Evolutionary conservation across 2,329 filamentous ascomycete species (phyloP), one percentile per base, ranked within the genome.

Genomic region (Fusarium sp.): DNA sequence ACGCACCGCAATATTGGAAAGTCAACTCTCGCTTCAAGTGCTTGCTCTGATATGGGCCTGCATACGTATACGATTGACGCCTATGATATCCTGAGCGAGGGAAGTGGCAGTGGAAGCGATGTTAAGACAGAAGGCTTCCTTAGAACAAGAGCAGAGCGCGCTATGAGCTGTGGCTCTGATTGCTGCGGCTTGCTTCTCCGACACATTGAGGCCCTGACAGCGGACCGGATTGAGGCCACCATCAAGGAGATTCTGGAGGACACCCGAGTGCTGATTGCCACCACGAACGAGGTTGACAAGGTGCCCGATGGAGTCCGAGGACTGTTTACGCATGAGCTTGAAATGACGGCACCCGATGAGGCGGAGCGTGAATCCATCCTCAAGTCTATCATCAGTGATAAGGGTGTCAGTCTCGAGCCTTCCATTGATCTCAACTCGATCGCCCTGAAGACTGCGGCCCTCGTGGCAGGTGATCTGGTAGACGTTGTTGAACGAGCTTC

Each of bases 1-100:
- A 97, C 94, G 3, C 96, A 99, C 82, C 91, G 96, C 52, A 94
- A 94, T 70, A 97, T 98, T 76, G 96, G 96, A 59, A 99, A 99
- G 82, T 88, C 93, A n/a, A 93, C 92, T 4, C 84, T 95, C 24
- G 94, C 94, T 0, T 88, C 87, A 2, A 89, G 90, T 50, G 95
- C 95, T 6, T 97, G 95, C 81, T 89, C 93, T 4, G 96, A 98
- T 78, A 92, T 98, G 71, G 96, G 96, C 5, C 87, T 98, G 18
- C 96, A 99, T 81, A 93, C 92, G 0, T 98, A 98, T 80, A 84
- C 90, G 1, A 93, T 99, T 62, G 95, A 98, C 81, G 93, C 94
- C 0, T 98, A 97, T 78, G 96, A 99, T 77, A 94, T 99, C 47
- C 87, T 98, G 6, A 96, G 94, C n/a, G 96, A 98, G 81, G 94